A percentile compares a stretch with the other conserved stretches of the same genome.
Evolutionary conservation across 805 yeast species (phyloP).

Genomic region (Candida peoriensis): DNA sequence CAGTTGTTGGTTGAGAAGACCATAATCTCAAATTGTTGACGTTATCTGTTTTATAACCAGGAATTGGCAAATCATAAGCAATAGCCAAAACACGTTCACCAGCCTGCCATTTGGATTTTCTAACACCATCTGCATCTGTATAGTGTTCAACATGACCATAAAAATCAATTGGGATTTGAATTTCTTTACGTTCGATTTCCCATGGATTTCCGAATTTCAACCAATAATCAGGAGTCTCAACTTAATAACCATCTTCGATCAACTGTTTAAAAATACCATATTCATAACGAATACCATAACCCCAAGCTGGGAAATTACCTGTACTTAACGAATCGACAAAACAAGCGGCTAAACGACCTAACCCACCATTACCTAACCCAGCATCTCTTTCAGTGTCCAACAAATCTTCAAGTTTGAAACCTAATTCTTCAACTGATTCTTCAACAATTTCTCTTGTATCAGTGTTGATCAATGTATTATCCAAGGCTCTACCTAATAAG

Average conservation of each 20-base stretch:
- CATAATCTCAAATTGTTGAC: constrained; percentile 88
- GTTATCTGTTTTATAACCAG: constrained; percentile 77
- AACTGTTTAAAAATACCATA: constrained; percentile 91
- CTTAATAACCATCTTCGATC: constrained; percentile 88
- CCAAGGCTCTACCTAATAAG: constrained; percentile 92
- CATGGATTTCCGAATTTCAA: constrained; percentile 84
- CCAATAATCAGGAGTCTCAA: constrained; percentile 95
- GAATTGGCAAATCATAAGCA: constrained; percentile 89
- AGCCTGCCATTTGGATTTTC: constrained; percentile 71
- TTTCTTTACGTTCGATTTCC: constrained; percentile 86
- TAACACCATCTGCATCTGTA: constrained; percentile 45
- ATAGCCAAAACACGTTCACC: constrained; percentile 87
- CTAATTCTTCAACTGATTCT: constrained; percentile 62
- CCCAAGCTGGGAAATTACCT: constrained; percentile 91
- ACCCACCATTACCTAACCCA: constrained; percentile 92
- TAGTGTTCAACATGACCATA: constrained; percentile 61
- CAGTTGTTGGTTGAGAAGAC: constrained; percentile 86
- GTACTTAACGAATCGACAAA: constrained; percentile 85
- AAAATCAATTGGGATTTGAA: constrained; percentile 85
- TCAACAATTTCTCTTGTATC: constrained; percentile 56
- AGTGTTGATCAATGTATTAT: constrained; percentile 84
- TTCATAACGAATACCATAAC: constrained; percentile 89
- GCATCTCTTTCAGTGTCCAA: constrained; percentile 89
- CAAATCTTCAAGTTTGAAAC: constrained; percentile 83
- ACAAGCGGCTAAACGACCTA: constrained; percentile 93